These are phyloP conservation scores for Meyerozyma athensensis DNA, from an alignment of 1,139 yeast genomes.

Conservation along the genomic window DNA sequence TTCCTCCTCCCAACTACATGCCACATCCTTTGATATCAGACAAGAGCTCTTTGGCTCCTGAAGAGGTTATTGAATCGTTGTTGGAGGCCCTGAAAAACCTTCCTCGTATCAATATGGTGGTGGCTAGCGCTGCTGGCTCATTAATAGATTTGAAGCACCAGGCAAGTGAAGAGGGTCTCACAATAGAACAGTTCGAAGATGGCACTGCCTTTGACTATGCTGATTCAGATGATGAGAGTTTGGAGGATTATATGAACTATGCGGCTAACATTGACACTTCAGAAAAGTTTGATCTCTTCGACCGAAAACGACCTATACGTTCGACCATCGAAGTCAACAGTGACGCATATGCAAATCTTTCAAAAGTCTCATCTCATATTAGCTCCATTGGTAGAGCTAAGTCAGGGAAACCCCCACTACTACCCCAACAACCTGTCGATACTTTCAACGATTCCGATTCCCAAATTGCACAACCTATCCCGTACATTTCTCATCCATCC, in stretches of 20 bases:
- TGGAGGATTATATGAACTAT: neutral
- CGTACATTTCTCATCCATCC: neutral
- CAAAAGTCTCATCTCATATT: neutral
- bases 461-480: neutral
- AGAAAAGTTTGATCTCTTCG: neutral
- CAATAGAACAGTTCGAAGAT: slow-evolving; percentile 12
- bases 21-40: slow-evolving; percentile 42
- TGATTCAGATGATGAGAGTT: neutral
- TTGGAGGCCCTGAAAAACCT: slow-evolving; percentile 34
- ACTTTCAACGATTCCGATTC: neutral
- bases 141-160: slow-evolving; percentile 33
- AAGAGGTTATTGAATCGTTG: slow-evolving; percentile 33
- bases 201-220: neutral
- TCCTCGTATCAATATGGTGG: slow-evolving; percentile 44
- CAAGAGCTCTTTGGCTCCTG: slow-evolving; percentile 31
- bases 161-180: slow-evolving; percentile 33
- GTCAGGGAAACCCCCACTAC: neutral
- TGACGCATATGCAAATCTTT: neutral
- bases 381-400: neutral
- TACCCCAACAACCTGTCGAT: neutral
- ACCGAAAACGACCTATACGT: neutral
- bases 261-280: neutral
- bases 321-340: slow-evolving; percentile 1
- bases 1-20: slow-evolving; percentile 47
- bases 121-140: slow-evolving; percentile 48